These are phyloP conservation scores for Curvularia verruculosa DNA, from an alignment of 2,329 filamentous ascomycete genomes.

Conservation along the genomic window DNA sequence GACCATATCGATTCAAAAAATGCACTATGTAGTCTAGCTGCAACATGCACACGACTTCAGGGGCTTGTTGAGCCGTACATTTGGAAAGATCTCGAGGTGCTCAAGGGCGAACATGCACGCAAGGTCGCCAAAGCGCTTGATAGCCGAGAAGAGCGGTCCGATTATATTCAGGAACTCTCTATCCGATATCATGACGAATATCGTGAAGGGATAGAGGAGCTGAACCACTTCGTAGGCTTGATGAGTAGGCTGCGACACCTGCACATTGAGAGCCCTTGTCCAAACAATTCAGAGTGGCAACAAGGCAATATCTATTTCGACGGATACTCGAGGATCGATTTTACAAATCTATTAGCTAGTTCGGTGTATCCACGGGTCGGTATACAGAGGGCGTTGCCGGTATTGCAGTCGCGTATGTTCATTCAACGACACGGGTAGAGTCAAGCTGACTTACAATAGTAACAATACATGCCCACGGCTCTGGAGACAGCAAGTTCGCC, in stretches of 20 bases:
- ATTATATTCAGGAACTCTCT: constrained; percentile 37
- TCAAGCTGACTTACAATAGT: constrained; percentile 29
- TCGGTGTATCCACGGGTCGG: constrained; percentile 29
- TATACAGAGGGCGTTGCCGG: constrained; percentile 25
- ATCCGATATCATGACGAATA: constrained; percentile 35
- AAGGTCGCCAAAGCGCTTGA: constrained; percentile 32
- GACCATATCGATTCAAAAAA: constrained; percentile 35
- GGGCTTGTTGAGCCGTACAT: constrained; percentile 43
- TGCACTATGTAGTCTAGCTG: constrained; percentile 37
- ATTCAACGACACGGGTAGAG: background rate
- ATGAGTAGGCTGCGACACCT: constrained; percentile 41
- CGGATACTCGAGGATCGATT: constrained; percentile 41
- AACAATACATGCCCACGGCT: constrained; percentile 42
- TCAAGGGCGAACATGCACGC: constrained; percentile 35
- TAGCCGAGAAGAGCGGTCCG: constrained; percentile 29
- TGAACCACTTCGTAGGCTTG: constrained; percentile 35
- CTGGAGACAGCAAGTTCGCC: constrained; percentile 33
- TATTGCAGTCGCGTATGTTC: constrained; percentile 41
- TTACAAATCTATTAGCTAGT: constrained; percentile 36
- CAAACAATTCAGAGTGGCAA: constrained; percentile 44
- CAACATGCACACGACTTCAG: constrained; percentile 40
- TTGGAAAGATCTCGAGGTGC: constrained; percentile 40
- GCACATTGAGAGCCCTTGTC: constrained; percentile 44
- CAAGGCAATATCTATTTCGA: constrained; percentile 27
- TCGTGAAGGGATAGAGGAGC: constrained; percentile 37